phyloP scores from a whole-genome alignment of 2,329 filamentous ascomycete species.

The Nemania serpens region DNA sequence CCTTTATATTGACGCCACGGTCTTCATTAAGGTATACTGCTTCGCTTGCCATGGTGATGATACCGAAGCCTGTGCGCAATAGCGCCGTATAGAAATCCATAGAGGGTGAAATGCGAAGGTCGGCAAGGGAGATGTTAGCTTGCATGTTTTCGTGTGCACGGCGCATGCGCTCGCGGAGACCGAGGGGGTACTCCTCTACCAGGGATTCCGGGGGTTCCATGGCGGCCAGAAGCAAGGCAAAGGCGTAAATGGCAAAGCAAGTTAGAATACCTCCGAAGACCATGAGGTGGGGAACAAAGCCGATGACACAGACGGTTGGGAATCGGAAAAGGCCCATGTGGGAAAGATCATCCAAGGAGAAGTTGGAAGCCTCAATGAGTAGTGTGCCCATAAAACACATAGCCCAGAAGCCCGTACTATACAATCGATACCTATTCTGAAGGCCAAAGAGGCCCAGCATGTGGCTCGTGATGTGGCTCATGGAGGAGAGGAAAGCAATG shows the following conservation, averaged over 20 bases:
- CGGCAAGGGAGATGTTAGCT: constrained; percentile 82
- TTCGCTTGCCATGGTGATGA: constrained; percentile 91
- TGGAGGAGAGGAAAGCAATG: constrained; percentile 83
- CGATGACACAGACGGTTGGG: constrained; percentile 91
- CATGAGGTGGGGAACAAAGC: constrained; percentile 92
- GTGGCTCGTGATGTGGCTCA: constrained; percentile 88
- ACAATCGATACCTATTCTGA: constrained; percentile 77
- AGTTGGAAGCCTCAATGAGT: constrained; percentile 71
- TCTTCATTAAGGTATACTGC: constrained; percentile 96
- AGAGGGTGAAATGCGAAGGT: constrained; percentile 77
- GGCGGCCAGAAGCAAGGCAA: constrained; percentile 78
- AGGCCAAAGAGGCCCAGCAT: constrained; percentile 78
- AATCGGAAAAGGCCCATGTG: constrained; percentile 77
- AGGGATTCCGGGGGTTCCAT: constrained; percentile 62
- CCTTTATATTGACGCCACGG: constrained; percentile 70
- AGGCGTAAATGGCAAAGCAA: constrained; percentile 75
- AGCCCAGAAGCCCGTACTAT: constrained; percentile 89
- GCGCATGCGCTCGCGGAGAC: constrained; percentile 64
- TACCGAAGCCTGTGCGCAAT: constrained; percentile 82
- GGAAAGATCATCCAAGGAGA: constrained; percentile 63
- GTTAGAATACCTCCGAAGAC: constrained; percentile 78
- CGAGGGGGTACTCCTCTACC: constrained; percentile 41
- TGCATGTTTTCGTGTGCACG: constrained; percentile 88
- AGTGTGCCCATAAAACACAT: constrained; percentile 88
- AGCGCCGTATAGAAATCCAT: constrained; percentile 97